These are phyloP conservation scores for Nicotiana noctiflora DNA, from an alignment of 257 asterid species.

Conservation along the genomic window DNA sequence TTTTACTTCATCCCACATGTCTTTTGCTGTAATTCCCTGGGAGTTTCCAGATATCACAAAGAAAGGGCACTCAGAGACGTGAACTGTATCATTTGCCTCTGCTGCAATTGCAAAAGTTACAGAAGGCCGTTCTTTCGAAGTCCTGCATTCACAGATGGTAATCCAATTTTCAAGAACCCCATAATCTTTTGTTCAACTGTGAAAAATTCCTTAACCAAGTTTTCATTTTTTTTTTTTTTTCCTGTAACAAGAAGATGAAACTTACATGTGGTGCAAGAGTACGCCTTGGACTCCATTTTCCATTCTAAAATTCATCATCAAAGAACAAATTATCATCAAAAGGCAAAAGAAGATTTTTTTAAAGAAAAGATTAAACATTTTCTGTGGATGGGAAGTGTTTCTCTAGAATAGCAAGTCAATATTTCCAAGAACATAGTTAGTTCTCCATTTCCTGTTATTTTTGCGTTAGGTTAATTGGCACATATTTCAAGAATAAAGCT, in stretches of 20 bases:
- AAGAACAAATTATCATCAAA: conserved; percentile 9
- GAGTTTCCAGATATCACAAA: conserved; percentile 80
- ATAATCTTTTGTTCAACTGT: background rate
- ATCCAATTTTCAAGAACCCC: background rate
- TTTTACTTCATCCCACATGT: conserved; percentile 90
- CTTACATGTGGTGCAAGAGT: conserved; percentile 90
- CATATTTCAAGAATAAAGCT: background rate
- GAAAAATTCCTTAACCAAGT: background rate
- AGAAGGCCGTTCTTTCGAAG: conserved; percentile 65
- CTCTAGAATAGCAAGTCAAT: background rate
- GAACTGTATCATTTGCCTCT: conserved; percentile 61
- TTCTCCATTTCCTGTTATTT: background rate
- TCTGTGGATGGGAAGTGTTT: background rate
- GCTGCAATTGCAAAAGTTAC: conserved; percentile 87
- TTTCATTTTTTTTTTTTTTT: background rate
- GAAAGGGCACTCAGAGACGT: conserved; percentile 79
- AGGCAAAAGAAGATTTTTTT: background rate
- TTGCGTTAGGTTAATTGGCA: background rate
- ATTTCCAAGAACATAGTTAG: background rate
- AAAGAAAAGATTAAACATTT: background rate
- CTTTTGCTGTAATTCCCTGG: conserved; percentile 69
- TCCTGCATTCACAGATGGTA: conserved; percentile 43
- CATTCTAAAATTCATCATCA: conserved; percentile 31
- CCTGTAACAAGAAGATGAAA: conserved; percentile 3
- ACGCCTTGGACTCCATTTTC: conserved; percentile 70